Evolutionary conservation across 306 rosid genomes (phyloP), one percentile per base, ranked within the genome.

Genomic region (Pyrus betulifolia): DNA sequence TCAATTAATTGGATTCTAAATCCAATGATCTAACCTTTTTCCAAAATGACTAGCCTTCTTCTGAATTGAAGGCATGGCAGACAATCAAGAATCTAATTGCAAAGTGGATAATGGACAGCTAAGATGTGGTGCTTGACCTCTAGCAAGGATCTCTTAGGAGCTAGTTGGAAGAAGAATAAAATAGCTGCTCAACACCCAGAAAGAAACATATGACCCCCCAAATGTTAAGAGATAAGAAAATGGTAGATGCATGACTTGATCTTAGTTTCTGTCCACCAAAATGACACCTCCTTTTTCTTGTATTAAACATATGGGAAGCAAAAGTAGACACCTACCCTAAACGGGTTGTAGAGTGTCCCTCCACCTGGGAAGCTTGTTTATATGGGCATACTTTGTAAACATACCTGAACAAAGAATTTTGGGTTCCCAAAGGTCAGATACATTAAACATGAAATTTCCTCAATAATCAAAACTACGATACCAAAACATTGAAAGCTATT

Each of bases 321-420:
- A 18, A 59, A 49, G 68, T 10, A 55, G 82, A 83, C 46, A 51
- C 93, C 68, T 91, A 96, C 99, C 99, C 99, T 91, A 96, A 84
- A 62, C 93, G 87, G 60, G 99, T 96, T 76, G 90, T 87, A 33
- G 90, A 76, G 89, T 92, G 83, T 38, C 97, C 91, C 85, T 96
- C 99, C 71, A 79, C 89, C 86, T 96, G 99, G 70, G 98, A 85
- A 82, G 99, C 99, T 81, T 91, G 90, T 72, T 96, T 93, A 78
- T 82, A 96, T 45, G 99, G 97, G 88, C 99, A 96, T 81, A 96
- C 93, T 81, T 89, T 96, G 91, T 96, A 96, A 70, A 87, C 85
- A 78, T 96, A 96, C 90, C 99, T 96, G 90, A 81, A 81, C 69
- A 82, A 68, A 77, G 77, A 84, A 83, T 76, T 77, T 80, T 46